These are phyloP conservation scores for Amaranthus cruentus DNA, from an alignment of 148 eudicot genomes.

Conservation along the genomic window DNA sequence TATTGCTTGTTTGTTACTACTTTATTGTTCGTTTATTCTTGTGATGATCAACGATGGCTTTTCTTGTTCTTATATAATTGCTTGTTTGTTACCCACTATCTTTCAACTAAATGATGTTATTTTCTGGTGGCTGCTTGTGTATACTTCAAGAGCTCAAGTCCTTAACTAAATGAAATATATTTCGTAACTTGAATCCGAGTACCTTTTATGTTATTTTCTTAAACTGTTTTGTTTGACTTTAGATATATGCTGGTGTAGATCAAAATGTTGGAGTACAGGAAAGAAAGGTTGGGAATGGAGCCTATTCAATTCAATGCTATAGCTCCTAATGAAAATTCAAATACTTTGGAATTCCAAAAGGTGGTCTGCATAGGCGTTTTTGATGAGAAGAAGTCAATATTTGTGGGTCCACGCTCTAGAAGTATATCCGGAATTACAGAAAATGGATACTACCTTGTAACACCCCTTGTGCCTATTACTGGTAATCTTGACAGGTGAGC, in stretches of 20 bases:
- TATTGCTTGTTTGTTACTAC: not conserved
- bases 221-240: slow-evolving; percentile 1
- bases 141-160: no score
- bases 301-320: slow-evolving; percentile 54
- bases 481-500: slow-evolving; percentile 63
- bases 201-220: not conserved
- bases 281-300: slow-evolving; percentile 55
- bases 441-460: slow-evolving; percentile 81
- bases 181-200: not conserved
- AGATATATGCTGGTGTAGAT: slow-evolving; percentile 41
- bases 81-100: not conserved
- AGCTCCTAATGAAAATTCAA: slow-evolving; percentile 37
- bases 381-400: slow-evolving; percentile 75
- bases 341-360: slow-evolving; percentile 68
- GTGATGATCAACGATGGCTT: no score
- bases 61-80: not conserved
- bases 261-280: slow-evolving; percentile 75
- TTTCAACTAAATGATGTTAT: not conserved
- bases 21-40: no score
- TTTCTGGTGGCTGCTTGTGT: no score
- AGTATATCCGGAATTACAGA: slow-evolving; percentile 98
- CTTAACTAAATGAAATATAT: not conserved
- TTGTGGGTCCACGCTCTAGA: slow-evolving; percentile 93
- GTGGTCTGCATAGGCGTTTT: slow-evolving; percentile 63
- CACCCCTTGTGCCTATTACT: slow-evolving; percentile 75